phyloP scores from a whole-genome alignment of 2,329 filamentous ascomycete genomes.

The Phialophora expanda region DNA sequence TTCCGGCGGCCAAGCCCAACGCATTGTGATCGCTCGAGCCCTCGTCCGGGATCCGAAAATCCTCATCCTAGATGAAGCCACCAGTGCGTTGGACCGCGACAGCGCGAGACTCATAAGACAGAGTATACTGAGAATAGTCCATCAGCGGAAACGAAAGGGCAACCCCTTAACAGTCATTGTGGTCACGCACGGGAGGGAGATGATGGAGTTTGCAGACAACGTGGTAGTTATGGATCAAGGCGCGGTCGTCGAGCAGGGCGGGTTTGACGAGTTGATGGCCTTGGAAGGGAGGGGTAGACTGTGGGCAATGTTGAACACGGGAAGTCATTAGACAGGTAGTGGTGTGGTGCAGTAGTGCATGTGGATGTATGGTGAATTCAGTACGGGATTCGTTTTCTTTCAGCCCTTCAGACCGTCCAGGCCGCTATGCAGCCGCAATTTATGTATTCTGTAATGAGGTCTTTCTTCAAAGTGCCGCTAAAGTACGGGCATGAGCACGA shows the following conservation, averaged over 20 bases:
- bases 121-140: constrained; percentile 55
- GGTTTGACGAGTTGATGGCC: constrained; percentile 64
- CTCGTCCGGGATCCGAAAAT: constrained; percentile 73
- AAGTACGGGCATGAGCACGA: not conserved
- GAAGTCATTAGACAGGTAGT: not conserved
- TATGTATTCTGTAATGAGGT: not conserved
- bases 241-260: constrained; percentile 70
- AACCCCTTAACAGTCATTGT: constrained; percentile 71
- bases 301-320: constrained; percentile 50
- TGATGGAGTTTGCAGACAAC: constrained; percentile 81
- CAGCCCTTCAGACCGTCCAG: not conserved
- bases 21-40: constrained; percentile 79
- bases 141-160: constrained; percentile 40
- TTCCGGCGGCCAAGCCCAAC: constrained; percentile 82
- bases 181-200: constrained; percentile 80
- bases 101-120: constrained; percentile 68
- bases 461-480: not conserved
- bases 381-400: not conserved
- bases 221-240: constrained; percentile 75
- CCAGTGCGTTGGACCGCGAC: constrained; percentile 75
- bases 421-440: not conserved
- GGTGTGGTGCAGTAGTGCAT: not conserved
- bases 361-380: not conserved
- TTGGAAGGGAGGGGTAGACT: constrained; percentile 46
- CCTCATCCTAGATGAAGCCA: constrained; percentile 85